Percentiles rank a stretch among this genome's conserved stretches.
Conservation (phyloP, 2,329 filamentous ascomycete genomes). For the Nigrospora osmanthi region DNA sequence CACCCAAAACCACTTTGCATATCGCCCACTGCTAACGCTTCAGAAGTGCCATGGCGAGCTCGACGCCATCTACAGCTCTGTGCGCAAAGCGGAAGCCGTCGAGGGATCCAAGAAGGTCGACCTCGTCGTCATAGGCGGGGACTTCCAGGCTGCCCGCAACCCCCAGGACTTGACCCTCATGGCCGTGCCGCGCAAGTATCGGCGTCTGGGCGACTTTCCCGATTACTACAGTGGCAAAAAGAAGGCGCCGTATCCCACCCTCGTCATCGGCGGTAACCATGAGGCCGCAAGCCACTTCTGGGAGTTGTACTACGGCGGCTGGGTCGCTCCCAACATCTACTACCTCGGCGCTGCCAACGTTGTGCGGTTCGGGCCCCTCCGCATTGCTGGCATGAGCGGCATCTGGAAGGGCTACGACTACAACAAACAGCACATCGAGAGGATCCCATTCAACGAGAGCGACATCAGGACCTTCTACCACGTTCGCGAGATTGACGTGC, state of each 20-base stretch:
- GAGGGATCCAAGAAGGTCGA: slow-evolving; percentile 76
- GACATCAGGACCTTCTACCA: slow-evolving; percentile 84
- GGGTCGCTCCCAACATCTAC: slow-evolving; percentile 96
- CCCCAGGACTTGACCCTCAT: slow-evolving; percentile 80
- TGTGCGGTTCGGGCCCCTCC: slow-evolving; percentile 70
- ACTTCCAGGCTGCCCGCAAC: slow-evolving; percentile 93
- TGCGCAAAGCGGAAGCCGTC: slow-evolving; percentile 61
- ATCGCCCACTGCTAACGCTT: slow-evolving; percentile 10
- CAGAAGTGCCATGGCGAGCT: slow-evolving; percentile 80
- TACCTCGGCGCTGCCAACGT: slow-evolving; percentile 93
- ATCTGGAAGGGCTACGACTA: slow-evolving; percentile 95
- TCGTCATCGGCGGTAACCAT: slow-evolving; percentile 93
- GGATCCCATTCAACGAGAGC: slow-evolving; percentile 71
- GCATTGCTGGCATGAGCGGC: slow-evolving; percentile 84
- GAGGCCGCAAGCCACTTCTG: slow-evolving; percentile 86
- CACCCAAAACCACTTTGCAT: no score
- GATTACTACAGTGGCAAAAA: slow-evolving; percentile 80
- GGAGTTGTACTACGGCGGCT: slow-evolving; percentile 93
- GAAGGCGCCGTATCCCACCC: slow-evolving; percentile 76
- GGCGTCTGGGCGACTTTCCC: slow-evolving; percentile 83
- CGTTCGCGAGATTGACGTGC: slow-evolving; percentile 80
- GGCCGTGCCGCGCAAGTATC: slow-evolving; percentile 83
- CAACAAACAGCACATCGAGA: slow-evolving; percentile 72
- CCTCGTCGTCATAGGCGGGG: slow-evolving; percentile 87
- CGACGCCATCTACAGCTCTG: slow-evolving; percentile 81